Conservation (phyloP, 2,329 filamentous ascomycete genomes). For the Colletotrichum navitas region DNA sequence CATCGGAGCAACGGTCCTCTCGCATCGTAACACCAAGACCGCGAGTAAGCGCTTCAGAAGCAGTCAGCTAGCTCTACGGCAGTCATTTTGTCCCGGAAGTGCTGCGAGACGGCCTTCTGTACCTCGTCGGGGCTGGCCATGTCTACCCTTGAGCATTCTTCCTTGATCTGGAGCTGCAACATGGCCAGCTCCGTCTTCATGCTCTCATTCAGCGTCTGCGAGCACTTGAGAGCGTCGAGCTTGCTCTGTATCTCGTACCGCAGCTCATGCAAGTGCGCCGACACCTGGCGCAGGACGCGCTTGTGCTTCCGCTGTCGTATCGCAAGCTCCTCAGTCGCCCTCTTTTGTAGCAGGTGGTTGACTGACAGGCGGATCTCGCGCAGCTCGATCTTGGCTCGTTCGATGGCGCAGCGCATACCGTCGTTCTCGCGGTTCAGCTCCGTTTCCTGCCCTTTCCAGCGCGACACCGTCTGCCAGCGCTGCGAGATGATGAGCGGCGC, state of each 20-base stretch:
- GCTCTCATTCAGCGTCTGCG: slow-evolving; percentile 28
- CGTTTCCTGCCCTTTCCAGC: slow-evolving; percentile 29
- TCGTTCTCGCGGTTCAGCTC: slow-evolving; percentile 28
- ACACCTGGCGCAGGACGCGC: slow-evolving; percentile 47
- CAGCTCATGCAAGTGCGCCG: slow-evolving; percentile 46
- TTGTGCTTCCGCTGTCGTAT: slow-evolving; percentile 41
- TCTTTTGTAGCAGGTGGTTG: slow-evolving; percentile 42
- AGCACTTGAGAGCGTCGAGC: slow-evolving; percentile 40
- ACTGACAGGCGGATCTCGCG: slow-evolving; percentile 37
- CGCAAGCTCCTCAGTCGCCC: slow-evolving; percentile 33
- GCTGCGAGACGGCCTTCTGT: slow-evolving; percentile 37
- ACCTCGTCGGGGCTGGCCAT: slow-evolving; percentile 38
- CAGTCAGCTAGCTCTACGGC: slow-evolving; percentile 32
- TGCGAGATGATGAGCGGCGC: slow-evolving; percentile 42
- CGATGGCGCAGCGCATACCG: slow-evolving; percentile 25
- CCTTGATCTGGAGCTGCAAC: slow-evolving; percentile 26
- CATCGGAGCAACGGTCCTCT: not conserved
- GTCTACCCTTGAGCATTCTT: slow-evolving; percentile 36
- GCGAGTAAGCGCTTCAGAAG: not conserved
- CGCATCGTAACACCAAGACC: not conserved
- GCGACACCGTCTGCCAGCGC: slow-evolving; percentile 41
- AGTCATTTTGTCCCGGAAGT: slow-evolving; percentile 33
- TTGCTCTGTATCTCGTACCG: slow-evolving; percentile 40
- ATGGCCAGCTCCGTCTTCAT: slow-evolving; percentile 36
- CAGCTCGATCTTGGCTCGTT: slow-evolving; percentile 26